Percentiles rank a stretch among this genome's conserved stretches.
phyloP scores from a whole-genome alignment of 2,329 filamentous ascomycete species.

The Penicillium aurantiogriseum region DNA sequence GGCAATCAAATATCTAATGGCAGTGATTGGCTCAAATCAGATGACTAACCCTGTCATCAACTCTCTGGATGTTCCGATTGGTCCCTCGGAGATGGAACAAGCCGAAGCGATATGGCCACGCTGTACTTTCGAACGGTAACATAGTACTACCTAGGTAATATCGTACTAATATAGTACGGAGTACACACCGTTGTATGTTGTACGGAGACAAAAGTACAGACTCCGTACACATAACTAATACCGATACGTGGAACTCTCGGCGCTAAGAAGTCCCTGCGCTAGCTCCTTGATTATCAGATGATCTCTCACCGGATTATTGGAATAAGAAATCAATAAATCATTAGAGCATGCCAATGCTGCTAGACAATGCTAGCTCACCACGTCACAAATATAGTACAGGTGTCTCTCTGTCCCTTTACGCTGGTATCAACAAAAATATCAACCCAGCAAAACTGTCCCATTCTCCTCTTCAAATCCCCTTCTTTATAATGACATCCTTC shows the following conservation, averaged over 20 bases:
- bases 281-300: slow-evolving; percentile 2
- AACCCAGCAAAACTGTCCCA: not conserved
- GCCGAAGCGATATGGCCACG: slow-evolving; percentile 13
- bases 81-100: slow-evolving; percentile 1
- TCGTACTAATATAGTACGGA: not conserved
- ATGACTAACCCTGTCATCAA: slow-evolving; percentile 14
- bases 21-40: slow-evolving; percentile 22
- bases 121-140: slow-evolving; percentile 9
- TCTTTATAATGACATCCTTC: not conserved
- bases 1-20: slow-evolving; percentile 29
- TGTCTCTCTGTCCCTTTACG: not conserved
- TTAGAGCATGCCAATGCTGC: slow-evolving; percentile 5
- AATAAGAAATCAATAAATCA: slow-evolving; percentile 8
- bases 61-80: slow-evolving; percentile 26
- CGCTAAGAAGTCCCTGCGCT: not conserved
- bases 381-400: slow-evolving; percentile 11
- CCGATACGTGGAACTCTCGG: not conserved
- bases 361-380: not conserved
- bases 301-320: not conserved
- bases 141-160: not conserved
- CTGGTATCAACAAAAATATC: slow-evolving; percentile 7
- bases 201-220: not conserved
- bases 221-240: not conserved
- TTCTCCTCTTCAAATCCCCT: not conserved
- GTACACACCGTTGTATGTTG: not conserved